Evolutionary conservation across 2,329 filamentous ascomycete genomes (phyloP).

Genomic region (Microdochium paspali): DNA sequence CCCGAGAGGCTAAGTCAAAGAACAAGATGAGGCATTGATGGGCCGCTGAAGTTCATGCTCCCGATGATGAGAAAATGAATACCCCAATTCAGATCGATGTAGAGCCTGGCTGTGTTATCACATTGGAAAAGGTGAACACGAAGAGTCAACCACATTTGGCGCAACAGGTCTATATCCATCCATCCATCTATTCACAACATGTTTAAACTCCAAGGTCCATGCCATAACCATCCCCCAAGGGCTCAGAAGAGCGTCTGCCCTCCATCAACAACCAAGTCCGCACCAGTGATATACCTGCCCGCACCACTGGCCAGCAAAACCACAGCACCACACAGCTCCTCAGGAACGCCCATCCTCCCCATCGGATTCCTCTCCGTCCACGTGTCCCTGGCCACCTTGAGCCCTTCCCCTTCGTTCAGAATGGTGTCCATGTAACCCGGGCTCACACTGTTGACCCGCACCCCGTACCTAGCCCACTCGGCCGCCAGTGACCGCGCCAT

Average conservation of each 20-base stretch:
- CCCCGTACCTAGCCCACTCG: conserved; percentile 64
- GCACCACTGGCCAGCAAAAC: conserved; percentile 51
- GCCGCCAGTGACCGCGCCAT: conserved; percentile 58
- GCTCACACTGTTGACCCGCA: conserved; percentile 60
- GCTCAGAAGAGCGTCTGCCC: conserved; percentile 26
- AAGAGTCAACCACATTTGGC: no score
- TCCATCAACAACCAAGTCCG: conserved; percentile 57
- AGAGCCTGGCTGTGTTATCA: no score
- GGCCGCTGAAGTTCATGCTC: no score
- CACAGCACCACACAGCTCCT: conserved; percentile 53
- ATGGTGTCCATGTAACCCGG: conserved; percentile 75
- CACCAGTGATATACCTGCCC: conserved; percentile 59
- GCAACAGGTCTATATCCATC: no score
- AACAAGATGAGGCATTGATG: no score
- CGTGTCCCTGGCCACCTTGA: conserved; percentile 39
- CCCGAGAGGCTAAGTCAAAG: no score
- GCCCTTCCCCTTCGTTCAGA: conserved; percentile 55
- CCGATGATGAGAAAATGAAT: no score
- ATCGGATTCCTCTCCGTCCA: conserved; percentile 54
- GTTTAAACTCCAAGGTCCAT: no score
- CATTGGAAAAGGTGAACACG: no score
- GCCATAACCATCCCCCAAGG: no score
- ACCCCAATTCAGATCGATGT: no score
- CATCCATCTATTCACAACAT: no score
- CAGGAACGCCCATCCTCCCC: conserved; percentile 54